Evolutionary conservation across 2,329 filamentous ascomycete species (phyloP).

Genomic region (Coniochaeta hoffmannii): DNA sequence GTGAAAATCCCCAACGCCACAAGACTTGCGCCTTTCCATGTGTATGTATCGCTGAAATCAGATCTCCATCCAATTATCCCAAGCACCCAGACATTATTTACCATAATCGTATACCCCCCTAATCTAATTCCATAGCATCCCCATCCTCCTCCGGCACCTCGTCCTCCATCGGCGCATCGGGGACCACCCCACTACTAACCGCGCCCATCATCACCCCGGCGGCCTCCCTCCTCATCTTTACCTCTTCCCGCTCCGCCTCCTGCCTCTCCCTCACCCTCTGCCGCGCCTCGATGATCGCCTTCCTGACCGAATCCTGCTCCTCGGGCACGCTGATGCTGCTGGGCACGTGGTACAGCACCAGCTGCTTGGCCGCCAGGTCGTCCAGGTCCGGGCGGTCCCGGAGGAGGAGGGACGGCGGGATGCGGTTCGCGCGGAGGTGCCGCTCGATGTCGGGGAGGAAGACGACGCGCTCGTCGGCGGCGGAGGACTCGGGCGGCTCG

Average conservation of each 20-base stretch:
- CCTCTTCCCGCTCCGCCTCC: background rate
- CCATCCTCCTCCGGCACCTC: constrained; percentile 8
- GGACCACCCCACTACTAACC: background rate
- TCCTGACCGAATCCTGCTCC: constrained; percentile 70
- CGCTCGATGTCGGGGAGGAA: constrained; percentile 84
- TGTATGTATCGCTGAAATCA: background rate
- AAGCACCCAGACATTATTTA: no score
- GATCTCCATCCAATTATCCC: background rate
- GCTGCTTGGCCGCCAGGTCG: constrained; percentile 54
- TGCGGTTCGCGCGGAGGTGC: constrained; percentile 65
- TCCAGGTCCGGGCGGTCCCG: constrained; percentile 41
- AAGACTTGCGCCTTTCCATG: background rate
- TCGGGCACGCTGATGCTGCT: constrained; percentile 67
- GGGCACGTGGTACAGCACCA: constrained; percentile 81
- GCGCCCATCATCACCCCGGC: background rate
- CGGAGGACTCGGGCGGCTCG: constrained; percentile 44
- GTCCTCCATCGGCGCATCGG: constrained; percentile 5
- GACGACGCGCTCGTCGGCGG: constrained; percentile 50
- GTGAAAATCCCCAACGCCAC: background rate
- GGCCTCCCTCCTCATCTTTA: background rate
- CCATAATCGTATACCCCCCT: background rate
- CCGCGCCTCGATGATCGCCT: constrained; percentile 75
- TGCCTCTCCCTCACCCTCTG: constrained; percentile 57
- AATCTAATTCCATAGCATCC: constrained; percentile 18
- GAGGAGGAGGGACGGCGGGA: constrained; percentile 54